A percentile compares a stretch with the other conserved stretches of the same genome.
Evolutionary conservation across 2,329 filamentous ascomycete genomes (phyloP).

Genomic region (Ceratocystis colombiana): DNA sequence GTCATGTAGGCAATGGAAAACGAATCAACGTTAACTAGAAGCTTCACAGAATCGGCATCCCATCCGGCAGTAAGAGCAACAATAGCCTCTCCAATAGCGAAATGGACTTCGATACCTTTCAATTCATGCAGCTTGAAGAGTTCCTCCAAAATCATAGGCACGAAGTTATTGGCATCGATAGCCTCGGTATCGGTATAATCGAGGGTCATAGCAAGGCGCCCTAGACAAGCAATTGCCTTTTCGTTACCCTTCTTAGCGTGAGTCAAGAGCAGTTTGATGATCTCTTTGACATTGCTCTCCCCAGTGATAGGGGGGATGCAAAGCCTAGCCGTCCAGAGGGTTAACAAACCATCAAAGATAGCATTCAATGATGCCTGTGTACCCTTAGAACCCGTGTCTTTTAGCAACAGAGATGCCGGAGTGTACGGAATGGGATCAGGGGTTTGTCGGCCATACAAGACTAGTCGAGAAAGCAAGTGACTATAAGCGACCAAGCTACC

Average conservation of each 20-base stretch:
- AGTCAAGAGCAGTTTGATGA: conserved; percentile 53
- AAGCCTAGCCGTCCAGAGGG: conserved; percentile 41
- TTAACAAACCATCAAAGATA: conserved; percentile 38
- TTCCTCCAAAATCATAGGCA: too few relatives aligned
- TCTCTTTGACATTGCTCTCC: conserved; percentile 27
- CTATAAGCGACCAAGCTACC: conserved; percentile 40
- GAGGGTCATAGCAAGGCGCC: conserved; percentile 57
- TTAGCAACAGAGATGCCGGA: conserved; percentile 30
- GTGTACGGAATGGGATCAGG: conserved; percentile 31
- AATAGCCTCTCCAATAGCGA: too few relatives aligned
- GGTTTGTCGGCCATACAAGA: conserved; percentile 36
- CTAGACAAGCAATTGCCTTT: conserved; percentile 68
- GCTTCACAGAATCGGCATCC: too few relatives aligned
- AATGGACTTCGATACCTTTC: too few relatives aligned
- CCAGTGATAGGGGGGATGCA: conserved; percentile 31
- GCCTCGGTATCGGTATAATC: too few relatives aligned
- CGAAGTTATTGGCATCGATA: too few relatives aligned
- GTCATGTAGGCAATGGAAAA: too few relatives aligned
- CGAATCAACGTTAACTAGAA: too few relatives aligned
- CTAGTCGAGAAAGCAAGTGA: conserved; percentile 37
- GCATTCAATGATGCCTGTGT: conserved; percentile 37
- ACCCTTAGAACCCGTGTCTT: conserved; percentile 27
- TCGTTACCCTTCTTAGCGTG: conserved; percentile 74
- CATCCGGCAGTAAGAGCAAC: too few relatives aligned
- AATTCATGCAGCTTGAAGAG: too few relatives aligned